These are phyloP conservation scores for Fusarium miscanthi DNA, from an alignment of 2,329 filamentous ascomycete genomes.

Conservation along the genomic window DNA sequence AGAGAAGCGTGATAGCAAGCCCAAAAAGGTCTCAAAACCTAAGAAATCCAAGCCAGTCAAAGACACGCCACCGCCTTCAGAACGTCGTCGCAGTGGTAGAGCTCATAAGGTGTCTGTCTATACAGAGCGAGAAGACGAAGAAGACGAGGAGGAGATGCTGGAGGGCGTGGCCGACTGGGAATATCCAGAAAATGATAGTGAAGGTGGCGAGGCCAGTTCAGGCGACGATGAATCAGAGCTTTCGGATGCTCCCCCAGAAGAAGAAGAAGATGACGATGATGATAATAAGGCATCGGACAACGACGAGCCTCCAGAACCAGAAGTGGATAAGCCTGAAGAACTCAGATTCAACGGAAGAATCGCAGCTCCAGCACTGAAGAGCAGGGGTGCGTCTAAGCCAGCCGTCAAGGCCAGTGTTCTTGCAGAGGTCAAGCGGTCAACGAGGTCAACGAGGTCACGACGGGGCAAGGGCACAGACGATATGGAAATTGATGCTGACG, in stretches of 20 bases:
- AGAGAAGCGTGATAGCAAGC: conserved; percentile 50
- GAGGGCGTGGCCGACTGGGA: conserved; percentile 70
- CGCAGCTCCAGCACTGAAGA: conserved; percentile 31
- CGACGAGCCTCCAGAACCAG: conserved; percentile 27
- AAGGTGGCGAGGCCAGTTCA: conserved; percentile 35
- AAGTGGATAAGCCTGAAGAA: conserved; percentile 35
- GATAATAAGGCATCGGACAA: conserved; percentile 24
- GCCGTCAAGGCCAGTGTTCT: conserved; percentile 42
- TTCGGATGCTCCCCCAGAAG: conserved; percentile 36
- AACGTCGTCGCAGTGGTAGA: conserved; percentile 68
- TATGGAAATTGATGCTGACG: conserved; percentile 52
- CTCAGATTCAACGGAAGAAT: conserved; percentile 45
- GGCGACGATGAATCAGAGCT: conserved; percentile 37
- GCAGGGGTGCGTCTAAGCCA: conserved; percentile 40
- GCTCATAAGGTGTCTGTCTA: conserved; percentile 61
- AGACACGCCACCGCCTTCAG: conserved; percentile 52
- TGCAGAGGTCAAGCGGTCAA: conserved; percentile 35
- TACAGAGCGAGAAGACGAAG: conserved; percentile 66
- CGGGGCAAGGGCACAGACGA: conserved; percentile 46
- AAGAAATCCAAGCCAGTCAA: conserved; percentile 47
- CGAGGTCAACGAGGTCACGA: conserved; percentile 44
- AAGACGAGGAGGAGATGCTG: conserved; percentile 71
- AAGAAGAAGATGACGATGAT: conserved; percentile 21
- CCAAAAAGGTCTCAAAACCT: conserved; percentile 50
- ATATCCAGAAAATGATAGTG: conserved; percentile 53